A percentile compares a stretch with the other conserved stretches of the same genome.
These are phyloP conservation scores for Cenchrus purpureus DNA, from an alignment of 176 grass and related monocot species.

Conservation along the genomic window DNA sequence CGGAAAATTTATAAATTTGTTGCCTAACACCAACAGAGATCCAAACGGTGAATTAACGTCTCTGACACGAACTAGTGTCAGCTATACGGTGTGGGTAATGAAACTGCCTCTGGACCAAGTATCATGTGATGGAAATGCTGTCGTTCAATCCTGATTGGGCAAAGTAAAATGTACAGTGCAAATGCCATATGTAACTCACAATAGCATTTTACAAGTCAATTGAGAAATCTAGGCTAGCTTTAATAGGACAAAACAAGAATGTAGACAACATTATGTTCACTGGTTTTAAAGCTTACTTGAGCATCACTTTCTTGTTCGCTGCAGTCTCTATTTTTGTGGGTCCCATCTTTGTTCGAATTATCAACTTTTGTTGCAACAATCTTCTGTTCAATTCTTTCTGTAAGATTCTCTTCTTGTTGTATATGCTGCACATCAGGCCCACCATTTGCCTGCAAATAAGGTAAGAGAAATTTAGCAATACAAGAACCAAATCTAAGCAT, in stretches of 20 bases:
- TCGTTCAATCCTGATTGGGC: slow-evolving; percentile 32
- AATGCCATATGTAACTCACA: neutral
- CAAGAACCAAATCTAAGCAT: neutral
- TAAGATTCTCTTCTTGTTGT: slow-evolving; percentile 57
- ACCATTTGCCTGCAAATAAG: slow-evolving; percentile 60
- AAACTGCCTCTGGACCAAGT: slow-evolving; percentile 46
- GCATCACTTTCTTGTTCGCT: slow-evolving; percentile 97
- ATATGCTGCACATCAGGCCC: slow-evolving; percentile 42
- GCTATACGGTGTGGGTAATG: slow-evolving; percentile 44
- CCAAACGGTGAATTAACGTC: slow-evolving; percentile 8
- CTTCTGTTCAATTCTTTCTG: slow-evolving; percentile 38
- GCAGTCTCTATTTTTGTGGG: slow-evolving; percentile 59
- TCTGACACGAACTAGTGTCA: neutral
- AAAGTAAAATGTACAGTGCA: slow-evolving; percentile 35
- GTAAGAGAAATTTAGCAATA: slow-evolving; percentile 15
- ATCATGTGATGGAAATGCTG: slow-evolving; percentile 22
- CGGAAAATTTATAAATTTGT: slow-evolving; percentile 46
- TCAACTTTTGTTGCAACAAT: slow-evolving; percentile 30
- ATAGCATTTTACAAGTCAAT: neutral
- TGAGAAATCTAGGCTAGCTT: neutral
- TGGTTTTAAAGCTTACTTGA: slow-evolving; percentile 78
- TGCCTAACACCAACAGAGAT: slow-evolving; percentile 30
- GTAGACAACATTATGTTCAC: neutral
- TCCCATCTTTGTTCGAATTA: slow-evolving; percentile 26
- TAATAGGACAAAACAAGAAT: neutral